Conservation (phyloP, 2,329 filamentous ascomycete genomes). For the Alternaria sp. region DNA sequence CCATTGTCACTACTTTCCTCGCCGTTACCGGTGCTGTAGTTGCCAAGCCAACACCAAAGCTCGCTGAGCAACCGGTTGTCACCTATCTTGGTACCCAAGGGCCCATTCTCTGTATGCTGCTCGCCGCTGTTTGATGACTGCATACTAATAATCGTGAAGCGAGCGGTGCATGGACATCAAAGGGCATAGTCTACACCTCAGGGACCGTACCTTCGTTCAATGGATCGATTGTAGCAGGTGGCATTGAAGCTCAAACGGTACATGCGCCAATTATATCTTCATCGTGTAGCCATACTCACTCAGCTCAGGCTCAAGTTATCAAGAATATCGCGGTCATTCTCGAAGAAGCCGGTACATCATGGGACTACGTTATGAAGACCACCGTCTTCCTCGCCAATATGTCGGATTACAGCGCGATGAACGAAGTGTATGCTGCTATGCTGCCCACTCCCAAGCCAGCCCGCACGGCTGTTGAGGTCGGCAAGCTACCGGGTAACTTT, state of each 20-base stretch:
- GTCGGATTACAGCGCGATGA: conserved; percentile 43
- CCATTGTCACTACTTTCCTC: conserved; percentile 26
- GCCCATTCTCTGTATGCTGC: conserved; percentile 30
- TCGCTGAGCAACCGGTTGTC: conserved; percentile 32
- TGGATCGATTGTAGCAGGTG: conserved; percentile 31
- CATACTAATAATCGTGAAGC: conserved; percentile 14
- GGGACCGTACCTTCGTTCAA: conserved; percentile 40
- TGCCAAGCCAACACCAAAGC: conserved; percentile 28
- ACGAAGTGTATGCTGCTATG: conserved; percentile 40
- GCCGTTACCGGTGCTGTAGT: conserved; percentile 19
- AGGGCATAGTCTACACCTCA: conserved; percentile 41
- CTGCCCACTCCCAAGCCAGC: conserved; percentile 39
- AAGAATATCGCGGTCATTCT: conserved; percentile 41
- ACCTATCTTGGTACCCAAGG: conserved; percentile 43
- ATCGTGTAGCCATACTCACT: background rate
- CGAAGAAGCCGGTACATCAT: conserved; percentile 41
- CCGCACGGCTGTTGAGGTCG: conserved; percentile 39
- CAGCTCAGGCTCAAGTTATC: conserved; percentile 38
- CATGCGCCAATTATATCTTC: rapidly evolving
- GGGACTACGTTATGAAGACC: conserved; percentile 44
- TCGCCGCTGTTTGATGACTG: too few relatives aligned
- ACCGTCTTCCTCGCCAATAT: conserved; percentile 43
- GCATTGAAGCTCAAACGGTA: conserved; percentile 38
- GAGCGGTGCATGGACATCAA: conserved; percentile 37
- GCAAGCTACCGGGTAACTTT: conserved; percentile 39